Conservation (phyloP, 371 early-diverging fungal genomes). For the Mucor racemosus region DNA sequence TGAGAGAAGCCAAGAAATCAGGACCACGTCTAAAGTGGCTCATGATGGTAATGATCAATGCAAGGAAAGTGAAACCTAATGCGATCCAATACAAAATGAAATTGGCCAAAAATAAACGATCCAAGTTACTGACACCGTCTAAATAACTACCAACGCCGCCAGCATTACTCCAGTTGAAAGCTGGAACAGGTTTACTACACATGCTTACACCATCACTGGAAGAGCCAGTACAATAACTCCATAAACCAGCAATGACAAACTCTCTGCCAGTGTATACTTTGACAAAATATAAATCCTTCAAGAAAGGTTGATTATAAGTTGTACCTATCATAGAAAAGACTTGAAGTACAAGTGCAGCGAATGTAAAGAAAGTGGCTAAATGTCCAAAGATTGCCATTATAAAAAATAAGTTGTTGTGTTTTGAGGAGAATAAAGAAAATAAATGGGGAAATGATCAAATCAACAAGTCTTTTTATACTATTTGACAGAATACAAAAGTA, state of each 20-base stretch:
- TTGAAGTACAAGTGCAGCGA: slow-evolving; percentile 50
- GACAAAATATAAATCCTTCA: slow-evolving; percentile 46
- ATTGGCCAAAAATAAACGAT: slow-evolving; percentile 39
- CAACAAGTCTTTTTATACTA: slow-evolving; percentile 5
- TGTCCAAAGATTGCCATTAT: slow-evolving; percentile 28
- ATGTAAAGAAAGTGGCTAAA: slow-evolving; percentile 49
- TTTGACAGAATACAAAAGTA: neutral
- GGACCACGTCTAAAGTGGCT: slow-evolving; percentile 39
- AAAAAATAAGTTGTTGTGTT: neutral
- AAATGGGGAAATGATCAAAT: neutral
- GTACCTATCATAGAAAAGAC: slow-evolving; percentile 50
- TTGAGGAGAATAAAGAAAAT: slow-evolving; percentile 7
- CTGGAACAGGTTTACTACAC: slow-evolving; percentile 44
- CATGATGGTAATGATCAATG: slow-evolving; percentile 41
- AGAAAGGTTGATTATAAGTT: slow-evolving; percentile 45
- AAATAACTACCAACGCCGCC: slow-evolving; percentile 1
- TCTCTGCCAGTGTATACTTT: slow-evolving; percentile 19
- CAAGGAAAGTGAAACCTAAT: slow-evolving; percentile 40
- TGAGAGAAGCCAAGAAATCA: slow-evolving; percentile 35
- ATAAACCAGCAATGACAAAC: slow-evolving; percentile 46
- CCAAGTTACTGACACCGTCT: slow-evolving; percentile 12
- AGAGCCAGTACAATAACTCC: slow-evolving; percentile 42
- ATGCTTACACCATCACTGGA: slow-evolving; percentile 10
- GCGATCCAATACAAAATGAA: slow-evolving; percentile 53
- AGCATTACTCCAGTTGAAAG: slow-evolving; percentile 46